Evolutionary conservation across 192 early-diverging fungal genomes (phyloP).

Genomic region (Coemansia sp.): DNA sequence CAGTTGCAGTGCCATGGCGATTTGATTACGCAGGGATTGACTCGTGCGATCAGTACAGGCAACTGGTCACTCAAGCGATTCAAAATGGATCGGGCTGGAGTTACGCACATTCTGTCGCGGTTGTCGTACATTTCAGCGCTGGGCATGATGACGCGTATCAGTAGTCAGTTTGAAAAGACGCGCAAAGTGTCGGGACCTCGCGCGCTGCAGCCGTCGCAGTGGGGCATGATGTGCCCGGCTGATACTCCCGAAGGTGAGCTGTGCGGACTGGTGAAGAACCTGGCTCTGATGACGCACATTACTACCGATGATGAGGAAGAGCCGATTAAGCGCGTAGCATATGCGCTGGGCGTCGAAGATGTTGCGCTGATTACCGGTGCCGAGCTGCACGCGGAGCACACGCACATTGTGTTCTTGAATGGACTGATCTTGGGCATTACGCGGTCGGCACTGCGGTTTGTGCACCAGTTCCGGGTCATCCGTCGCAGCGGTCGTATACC

Average conservation of each 20-base stretch:
- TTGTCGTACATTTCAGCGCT: slow-evolving; percentile 91
- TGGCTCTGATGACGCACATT: slow-evolving; percentile 98
- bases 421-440: slow-evolving; percentile 91
- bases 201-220: slow-evolving; percentile 93
- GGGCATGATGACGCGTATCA: slow-evolving; percentile 98
- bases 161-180: slow-evolving; percentile 97
- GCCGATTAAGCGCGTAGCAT: slow-evolving; percentile 73
- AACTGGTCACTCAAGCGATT: slow-evolving; percentile 99
- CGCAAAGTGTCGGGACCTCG: slow-evolving; percentile 97
- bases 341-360: slow-evolving; percentile 91
- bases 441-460: slow-evolving; percentile 79
- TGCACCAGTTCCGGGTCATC: slow-evolving; percentile 79
- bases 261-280: slow-evolving; percentile 95
- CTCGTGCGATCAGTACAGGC: slow-evolving; percentile 91
- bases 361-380: slow-evolving; percentile 81
- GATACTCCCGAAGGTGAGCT: slow-evolving; percentile 99
- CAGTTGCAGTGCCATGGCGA: slow-evolving; percentile 71
- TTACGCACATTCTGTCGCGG: slow-evolving; percentile 93
- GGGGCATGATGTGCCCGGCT: slow-evolving; percentile 95
- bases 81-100: slow-evolving; percentile 97
- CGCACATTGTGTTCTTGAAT: slow-evolving; percentile 91
- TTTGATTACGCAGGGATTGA: slow-evolving; percentile 88
- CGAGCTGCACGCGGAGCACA: slow-evolving; percentile 77
- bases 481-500: slow-evolving; percentile 86
- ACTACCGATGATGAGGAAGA: slow-evolving; percentile 90